Base-by-base conservation (phyloP, 2,329 filamentous ascomycete species). In the Cylindrodendrum hubeiense region DNA sequence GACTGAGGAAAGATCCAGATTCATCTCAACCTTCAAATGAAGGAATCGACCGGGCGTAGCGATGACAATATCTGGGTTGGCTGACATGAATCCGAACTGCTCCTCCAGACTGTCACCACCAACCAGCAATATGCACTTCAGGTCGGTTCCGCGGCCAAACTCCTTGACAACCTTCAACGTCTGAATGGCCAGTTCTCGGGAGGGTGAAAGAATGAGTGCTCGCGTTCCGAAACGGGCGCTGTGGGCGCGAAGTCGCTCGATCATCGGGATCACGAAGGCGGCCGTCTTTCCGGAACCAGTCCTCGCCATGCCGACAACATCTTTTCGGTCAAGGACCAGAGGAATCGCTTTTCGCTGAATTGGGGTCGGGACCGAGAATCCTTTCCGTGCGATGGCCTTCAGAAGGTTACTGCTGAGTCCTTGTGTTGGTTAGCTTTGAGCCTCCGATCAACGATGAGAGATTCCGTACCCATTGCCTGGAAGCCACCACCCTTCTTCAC, bases 241-340 rank as follows among this genome's bases (percentile, higher is more conserved):
- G 79, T 99, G 97, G 24, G 89, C 87, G 79, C 95, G 97, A 66
- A 99, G 84, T 70, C 91, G 93, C 83, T 99, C 94, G 66, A 99
- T 94, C 95, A 99, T 97, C 46, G 96, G 96, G 69, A 99, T 97
- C 26, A 98, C 94, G 79, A 99, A 99, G 22, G 96, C 96, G 1
- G 95, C 96, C 1, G 97, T 99, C 84, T 99, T 99, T 83, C 96
- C 96, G 21, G 95, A 98, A 78, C 96, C 96, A n/a, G 97, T 99
- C 71, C 97, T 88, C 8, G 96, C 96, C 96, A 99, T 99, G 71
- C 95, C 97, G 24, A 99, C 95, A n/a, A 98, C 93, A 86, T 99
- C 96, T 81, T 94, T 93, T 58, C 92, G 89, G 67, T 97, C 93
- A 72, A 98, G 85, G 60, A 99, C 90, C 60, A 98, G 85, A 4